A percentile compares a stretch with the other conserved stretches of the same genome.
These are phyloP conservation scores for Solanum appendiculatum DNA, from an alignment of 257 asterid genomes.

Conservation along the genomic window DNA sequence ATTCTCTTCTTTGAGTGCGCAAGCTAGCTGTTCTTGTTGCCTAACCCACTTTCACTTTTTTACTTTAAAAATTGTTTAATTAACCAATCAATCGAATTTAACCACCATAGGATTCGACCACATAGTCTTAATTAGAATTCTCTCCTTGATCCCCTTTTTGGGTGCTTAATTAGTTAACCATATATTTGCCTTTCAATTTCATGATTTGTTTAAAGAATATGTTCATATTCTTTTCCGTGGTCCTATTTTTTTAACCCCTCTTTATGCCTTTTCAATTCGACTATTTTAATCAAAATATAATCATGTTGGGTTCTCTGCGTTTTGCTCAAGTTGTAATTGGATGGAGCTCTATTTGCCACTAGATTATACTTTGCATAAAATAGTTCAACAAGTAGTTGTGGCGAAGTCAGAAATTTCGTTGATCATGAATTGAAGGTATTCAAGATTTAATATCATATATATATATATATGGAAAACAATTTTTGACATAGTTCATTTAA, in stretches of 20 bases:
- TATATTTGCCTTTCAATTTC: background rate
- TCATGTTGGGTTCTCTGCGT: slow-evolving; percentile 2
- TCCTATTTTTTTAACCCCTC: slow-evolving; percentile 3
- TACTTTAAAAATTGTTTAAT: background rate
- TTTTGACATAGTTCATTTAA: too few species aligned
- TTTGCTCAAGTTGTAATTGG: slow-evolving; percentile 8
- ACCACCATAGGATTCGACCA: background rate
- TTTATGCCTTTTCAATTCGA: background rate
- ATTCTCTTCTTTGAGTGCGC: background rate
- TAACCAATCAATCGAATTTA: background rate
- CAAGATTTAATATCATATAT: too few species aligned
- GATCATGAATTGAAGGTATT: too few species aligned
- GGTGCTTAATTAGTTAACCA: background rate
- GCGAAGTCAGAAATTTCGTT: too few species aligned
- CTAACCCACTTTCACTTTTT: background rate
- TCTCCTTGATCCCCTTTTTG: background rate
- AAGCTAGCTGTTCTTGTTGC: background rate
- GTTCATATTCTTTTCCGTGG: slow-evolving; percentile 23
- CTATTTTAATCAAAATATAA: background rate
- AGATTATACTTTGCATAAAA: slow-evolving; percentile 20
- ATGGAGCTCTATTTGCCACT: slow-evolving; percentile 12
- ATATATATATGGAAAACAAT: too few species aligned
- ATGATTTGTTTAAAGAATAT: slow-evolving; percentile 16
- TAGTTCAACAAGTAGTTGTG: background rate
- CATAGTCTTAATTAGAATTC: background rate